These are phyloP conservation scores for Crassisporium funariophilum DNA, from an alignment of 768 basidiomycete genomes.

Conservation along the genomic window DNA sequence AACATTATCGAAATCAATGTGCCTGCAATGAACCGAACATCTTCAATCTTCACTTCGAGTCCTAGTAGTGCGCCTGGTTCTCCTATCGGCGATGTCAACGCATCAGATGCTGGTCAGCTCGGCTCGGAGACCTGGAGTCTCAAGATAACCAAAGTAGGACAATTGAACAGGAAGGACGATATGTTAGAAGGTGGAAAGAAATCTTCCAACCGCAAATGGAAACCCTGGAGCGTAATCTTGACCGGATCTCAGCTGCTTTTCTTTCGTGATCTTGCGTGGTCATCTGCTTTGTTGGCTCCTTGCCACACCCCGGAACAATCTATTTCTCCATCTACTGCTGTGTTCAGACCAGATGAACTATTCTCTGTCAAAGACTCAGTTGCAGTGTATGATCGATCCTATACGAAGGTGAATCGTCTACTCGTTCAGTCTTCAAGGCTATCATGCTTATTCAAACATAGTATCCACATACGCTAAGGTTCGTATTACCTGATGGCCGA, in stretches of 20 bases:
- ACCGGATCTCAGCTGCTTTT: slow-evolving; percentile 91
- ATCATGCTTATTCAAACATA: slow-evolving; percentile 23
- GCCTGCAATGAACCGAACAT: slow-evolving; percentile 37
- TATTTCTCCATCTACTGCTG: slow-evolving; percentile 28
- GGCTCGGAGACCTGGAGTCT: slow-evolving; percentile 37
- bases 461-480: slow-evolving; percentile 76
- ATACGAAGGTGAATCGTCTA: slow-evolving; percentile 62
- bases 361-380: slow-evolving; percentile 76
- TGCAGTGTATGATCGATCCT: slow-evolving; percentile 78
- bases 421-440: not conserved
- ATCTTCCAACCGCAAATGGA: slow-evolving; percentile 83
- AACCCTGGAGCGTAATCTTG: slow-evolving; percentile 78
- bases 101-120: slow-evolving; percentile 18
- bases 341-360: slow-evolving; percentile 82
- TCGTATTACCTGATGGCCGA: slow-evolving; percentile 75
- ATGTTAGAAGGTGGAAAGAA: slow-evolving; percentile 75
- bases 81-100: slow-evolving; percentile 3
- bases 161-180: slow-evolving; percentile 84
- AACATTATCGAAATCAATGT: slow-evolving; percentile 56
- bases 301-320: slow-evolving; percentile 17
- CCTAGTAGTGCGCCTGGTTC: slow-evolving; percentile 34
- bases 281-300: slow-evolving; percentile 46
- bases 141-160: slow-evolving; percentile 78
- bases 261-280: slow-evolving; percentile 74
- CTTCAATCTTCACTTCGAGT: slow-evolving; percentile 39